Percentiles rank a stretch among this genome's conserved stretches.
These are phyloP conservation scores for Fusarium palustre DNA, from an alignment of 2,329 filamentous ascomycete species.

Conservation along the genomic window DNA sequence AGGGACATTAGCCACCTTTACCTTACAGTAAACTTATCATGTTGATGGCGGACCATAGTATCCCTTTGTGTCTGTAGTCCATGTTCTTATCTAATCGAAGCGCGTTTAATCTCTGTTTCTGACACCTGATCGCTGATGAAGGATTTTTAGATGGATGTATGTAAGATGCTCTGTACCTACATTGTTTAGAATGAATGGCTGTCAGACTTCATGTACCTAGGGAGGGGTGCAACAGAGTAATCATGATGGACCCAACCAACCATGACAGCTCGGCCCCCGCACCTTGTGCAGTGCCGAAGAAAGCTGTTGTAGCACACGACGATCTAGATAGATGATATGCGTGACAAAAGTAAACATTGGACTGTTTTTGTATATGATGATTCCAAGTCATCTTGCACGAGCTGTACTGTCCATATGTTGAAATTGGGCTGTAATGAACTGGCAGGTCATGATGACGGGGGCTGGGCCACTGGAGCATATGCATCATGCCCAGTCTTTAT, in stretches of 20 bases:
- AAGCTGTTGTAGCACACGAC: slow-evolving; percentile 11
- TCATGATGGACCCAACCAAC: slow-evolving; percentile 23
- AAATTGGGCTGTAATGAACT: not conserved
- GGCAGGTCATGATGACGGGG: slow-evolving; percentile 23
- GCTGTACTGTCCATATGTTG: not conserved
- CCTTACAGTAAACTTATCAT: not conserved
- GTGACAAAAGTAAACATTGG: not conserved
- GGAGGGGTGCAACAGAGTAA: slow-evolving; percentile 16
- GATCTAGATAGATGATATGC: slow-evolving; percentile 15
- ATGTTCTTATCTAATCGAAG: not conserved
- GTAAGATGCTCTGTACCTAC: not conserved
- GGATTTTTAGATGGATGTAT: not conserved
- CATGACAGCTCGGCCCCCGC: slow-evolving; percentile 18
- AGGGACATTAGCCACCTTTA: not conserved
- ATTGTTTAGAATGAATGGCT: not conserved
- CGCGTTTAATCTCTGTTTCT: not conserved
- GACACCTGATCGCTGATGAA: not conserved
- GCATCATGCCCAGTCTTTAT: slow-evolving; percentile 17
- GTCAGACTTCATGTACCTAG: slow-evolving; percentile 15
- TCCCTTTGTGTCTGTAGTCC: slow-evolving; percentile 2
- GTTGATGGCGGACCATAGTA: not conserved
- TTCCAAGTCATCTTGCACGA: not conserved
- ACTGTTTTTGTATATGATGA: not conserved
- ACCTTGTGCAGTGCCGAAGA: slow-evolving; percentile 1
- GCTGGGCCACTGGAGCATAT: slow-evolving; percentile 19